Conservation (phyloP, 352 stramenopile species). For the Phytophthora pinifolia region DNA sequence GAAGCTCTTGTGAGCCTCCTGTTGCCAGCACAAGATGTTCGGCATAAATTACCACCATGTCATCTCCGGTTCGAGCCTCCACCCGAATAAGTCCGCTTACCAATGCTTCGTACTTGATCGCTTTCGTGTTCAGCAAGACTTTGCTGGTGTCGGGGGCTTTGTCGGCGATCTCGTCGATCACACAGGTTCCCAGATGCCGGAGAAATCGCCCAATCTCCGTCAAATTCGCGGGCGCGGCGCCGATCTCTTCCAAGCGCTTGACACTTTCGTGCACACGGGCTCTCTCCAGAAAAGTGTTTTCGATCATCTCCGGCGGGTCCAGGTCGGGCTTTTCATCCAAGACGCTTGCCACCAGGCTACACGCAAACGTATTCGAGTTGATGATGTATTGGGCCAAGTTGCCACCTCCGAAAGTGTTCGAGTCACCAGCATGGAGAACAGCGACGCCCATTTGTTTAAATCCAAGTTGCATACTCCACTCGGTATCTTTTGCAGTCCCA, state of each 20-base stretch:
- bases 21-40: slow-evolving; percentile 72
- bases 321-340: slow-evolving; percentile 79
- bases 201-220: slow-evolving; percentile 72
- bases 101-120: slow-evolving; percentile 47
- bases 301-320: slow-evolving; percentile 72
- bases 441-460: slow-evolving; percentile 59
- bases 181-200: slow-evolving; percentile 40
- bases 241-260: slow-evolving; percentile 58
- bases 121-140: slow-evolving; percentile 52
- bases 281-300: slow-evolving; percentile 72
- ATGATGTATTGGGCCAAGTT: slow-evolving; percentile 81
- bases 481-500: slow-evolving; percentile 44
- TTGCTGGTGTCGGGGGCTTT: slow-evolving; percentile 41
- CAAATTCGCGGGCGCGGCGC: slow-evolving; percentile 49
- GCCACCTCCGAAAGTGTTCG: slow-evolving; percentile 53
- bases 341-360: slow-evolving; percentile 67
- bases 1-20: slow-evolving; percentile 58
- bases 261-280: slow-evolving; percentile 47
- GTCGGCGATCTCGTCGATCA: slow-evolving; percentile 47
- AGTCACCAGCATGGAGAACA: slow-evolving; percentile 63
- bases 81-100: slow-evolving; percentile 53
- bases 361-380: slow-evolving; percentile 87
- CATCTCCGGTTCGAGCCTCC: slow-evolving; percentile 30
- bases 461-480: slow-evolving; percentile 38
- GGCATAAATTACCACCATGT: slow-evolving; percentile 43